A percentile compares a stretch with the other conserved stretches of the same genome.
phyloP scores from a whole-genome alignment of 2,329 filamentous ascomycete species.

The Ophiostoma piceae region DNA sequence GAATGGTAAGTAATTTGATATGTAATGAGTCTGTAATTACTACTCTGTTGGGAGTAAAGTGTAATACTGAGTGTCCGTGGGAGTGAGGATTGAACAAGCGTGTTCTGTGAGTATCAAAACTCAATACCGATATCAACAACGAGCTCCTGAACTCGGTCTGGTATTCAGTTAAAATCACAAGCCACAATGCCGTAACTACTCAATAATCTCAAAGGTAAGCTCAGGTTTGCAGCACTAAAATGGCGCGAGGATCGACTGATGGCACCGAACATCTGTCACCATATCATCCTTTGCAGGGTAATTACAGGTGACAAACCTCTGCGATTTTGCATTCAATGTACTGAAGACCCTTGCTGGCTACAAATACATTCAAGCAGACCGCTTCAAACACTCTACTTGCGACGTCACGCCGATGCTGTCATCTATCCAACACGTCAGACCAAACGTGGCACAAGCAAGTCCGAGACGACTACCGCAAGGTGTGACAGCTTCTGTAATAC shows the following conservation, averaged over 20 bases:
- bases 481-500: not conserved
- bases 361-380: not conserved
- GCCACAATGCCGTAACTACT: not conserved
- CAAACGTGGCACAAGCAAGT: not conserved
- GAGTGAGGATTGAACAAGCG: too few relatives aligned
- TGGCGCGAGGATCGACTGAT: not conserved
- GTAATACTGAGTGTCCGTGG: not conserved
- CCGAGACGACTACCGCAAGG: not conserved
- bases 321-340: too few relatives aligned
- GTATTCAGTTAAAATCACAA: not conserved
- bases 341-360: not conserved
- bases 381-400: not conserved
- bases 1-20: not conserved
- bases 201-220: not conserved
- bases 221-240: not conserved
- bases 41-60: not conserved
- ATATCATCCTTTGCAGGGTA: not conserved
- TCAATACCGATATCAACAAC: not conserved
- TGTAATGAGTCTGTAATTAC: not conserved
- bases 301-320: not conserved
- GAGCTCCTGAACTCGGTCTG: not conserved
- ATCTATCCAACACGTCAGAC: slow-evolving; percentile 4
- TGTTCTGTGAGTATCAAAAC: too few relatives aligned
- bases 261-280: not conserved
- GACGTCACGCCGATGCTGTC: not conserved